Percentiles rank a stretch among this genome's conserved stretches.
Evolutionary conservation across 2,329 filamentous ascomycete genomes (phyloP).

Genomic region (Alternaria gaisen): DNA sequence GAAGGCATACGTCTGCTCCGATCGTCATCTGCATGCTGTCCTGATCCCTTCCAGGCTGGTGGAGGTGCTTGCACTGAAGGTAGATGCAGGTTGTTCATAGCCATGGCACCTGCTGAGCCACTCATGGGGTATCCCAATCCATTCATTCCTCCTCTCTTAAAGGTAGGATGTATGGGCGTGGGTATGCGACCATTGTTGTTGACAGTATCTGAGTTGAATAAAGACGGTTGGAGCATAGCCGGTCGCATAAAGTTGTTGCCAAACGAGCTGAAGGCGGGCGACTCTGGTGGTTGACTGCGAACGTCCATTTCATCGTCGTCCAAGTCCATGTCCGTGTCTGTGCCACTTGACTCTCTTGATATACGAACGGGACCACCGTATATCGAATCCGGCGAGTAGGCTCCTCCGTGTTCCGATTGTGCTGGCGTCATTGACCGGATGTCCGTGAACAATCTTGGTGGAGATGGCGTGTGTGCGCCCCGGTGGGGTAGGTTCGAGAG

Average conservation of each 20-base stretch:
- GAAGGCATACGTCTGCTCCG: constrained; percentile 50
- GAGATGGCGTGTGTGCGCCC: constrained; percentile 38
- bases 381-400: constrained; percentile 39
- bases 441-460: constrained; percentile 35
- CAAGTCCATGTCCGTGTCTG: constrained; percentile 50
- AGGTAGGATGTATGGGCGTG: constrained; percentile 52
- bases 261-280: constrained; percentile 38
- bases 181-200: constrained; percentile 46
- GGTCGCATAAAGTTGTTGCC: constrained; percentile 43
- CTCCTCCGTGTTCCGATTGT: constrained; percentile 38
- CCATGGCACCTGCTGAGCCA: constrained; percentile 37
- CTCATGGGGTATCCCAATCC: constrained; percentile 42
- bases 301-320: constrained; percentile 47
- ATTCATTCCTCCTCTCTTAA: constrained; percentile 40
- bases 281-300: constrained; percentile 48
- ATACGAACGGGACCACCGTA: constrained; percentile 28
- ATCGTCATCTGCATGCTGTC: constrained; percentile 33
- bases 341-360: constrained; percentile 30
- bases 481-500: constrained; percentile 32
- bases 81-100: constrained; percentile 23
- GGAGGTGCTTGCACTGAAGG: constrained; percentile 29
- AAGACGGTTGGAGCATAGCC: constrained; percentile 44
- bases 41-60: constrained; percentile 29
- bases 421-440: constrained; percentile 43
- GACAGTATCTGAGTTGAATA: constrained; percentile 32